Evolutionary conservation across 2,329 filamentous ascomycete species (phyloP), one percentile per base, ranked within the genome.

Genomic region (Fusarium denticulatum): DNA sequence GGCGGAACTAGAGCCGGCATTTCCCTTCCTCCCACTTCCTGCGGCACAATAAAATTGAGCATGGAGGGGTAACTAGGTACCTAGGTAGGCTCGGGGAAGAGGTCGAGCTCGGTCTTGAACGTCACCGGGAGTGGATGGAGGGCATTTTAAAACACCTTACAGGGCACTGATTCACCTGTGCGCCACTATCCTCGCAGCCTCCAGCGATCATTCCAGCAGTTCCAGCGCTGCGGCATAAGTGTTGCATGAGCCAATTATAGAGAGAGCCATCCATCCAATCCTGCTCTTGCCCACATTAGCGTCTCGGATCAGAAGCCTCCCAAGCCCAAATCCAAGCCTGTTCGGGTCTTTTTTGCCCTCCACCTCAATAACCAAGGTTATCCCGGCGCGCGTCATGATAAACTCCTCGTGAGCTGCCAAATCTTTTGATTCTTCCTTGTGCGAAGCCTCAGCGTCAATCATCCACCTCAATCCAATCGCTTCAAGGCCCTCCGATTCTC

Each of bases 301-400:
- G 74, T 67, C 74, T 76, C 72, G 61, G 69, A 64, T 62, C 66
- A 71, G 60, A 65, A 68, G 73, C 62, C 50, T 64, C 50, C 66
- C 50, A 73, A 64, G 57, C 57, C 70, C 60, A 56, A 61, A 36
- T 63, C 57, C 64, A 69, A 68, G 58, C 66, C 57, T 56, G 49
- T 60, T 69, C 57, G 52, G 61, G 61, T 65, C 60, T 68, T 74
- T 64, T 74, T 74, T 59, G 50, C 71, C 56, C 53, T 62, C 59
- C 59, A 58, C 49, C 59, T 64, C 58, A 60, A 76, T 60, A 74
- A 42, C 75, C 75, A 76, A 76, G 73, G 75, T 75, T 75, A 75
- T 74, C 74, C 76, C 74, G 60, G 76, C 67, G 76, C 73, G 72
- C 76, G 76, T 78, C 76, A 78, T 78, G 73, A 74, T 67, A 72